Evolutionary conservation across 2,329 filamentous ascomycete species (phyloP), one percentile per base, ranked within the genome.

Genomic region (Aspergillus felis): DNA sequence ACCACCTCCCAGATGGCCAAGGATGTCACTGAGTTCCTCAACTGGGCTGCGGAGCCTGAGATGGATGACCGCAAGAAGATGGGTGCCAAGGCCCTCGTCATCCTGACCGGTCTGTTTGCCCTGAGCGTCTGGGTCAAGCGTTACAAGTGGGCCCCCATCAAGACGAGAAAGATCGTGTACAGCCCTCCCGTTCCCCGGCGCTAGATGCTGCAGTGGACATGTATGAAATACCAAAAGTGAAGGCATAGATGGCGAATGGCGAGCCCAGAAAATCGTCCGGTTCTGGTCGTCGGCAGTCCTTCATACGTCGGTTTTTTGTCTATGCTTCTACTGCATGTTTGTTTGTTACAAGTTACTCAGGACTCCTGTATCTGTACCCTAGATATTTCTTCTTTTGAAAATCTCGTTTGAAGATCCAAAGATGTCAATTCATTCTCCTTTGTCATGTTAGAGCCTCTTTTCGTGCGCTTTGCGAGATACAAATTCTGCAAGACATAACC

Each of bases 1-100:
- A 91, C 93, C 61, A 92, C 92, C 66, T 97, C 93, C 63, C 94
- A 99, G 82, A 99, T 99, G 94, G 94, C 94, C 78, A 99, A 99
- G 88, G 94, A 99, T 70, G 94, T 99, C 60, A 87, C 90, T 60
- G 94, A 99, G 81, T 99, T 99, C 83, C 85, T 99, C 74, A 97
- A 99, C 88, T 99, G 94, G 94, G 85, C 94, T 55, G 92, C 94
- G 57, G 94, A 99, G 83, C 94, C 94, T 51, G 94, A 99, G 84
- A 96, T 97, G 92, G 94, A 99, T 74, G 88, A 97, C 76, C 90
- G 94, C 75, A 99, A 99, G 90, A 94, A 92, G 83, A 99, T 97
- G 94, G 94, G 94, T 71, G 87, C 96, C 85, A 97, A 99, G 87
- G 90, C 96, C 55, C 78, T 99, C 68, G 87, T 89, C 66, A 85